Conservation (phyloP, 208 protist species). For the Trypanosoma cruzi region DNA sequence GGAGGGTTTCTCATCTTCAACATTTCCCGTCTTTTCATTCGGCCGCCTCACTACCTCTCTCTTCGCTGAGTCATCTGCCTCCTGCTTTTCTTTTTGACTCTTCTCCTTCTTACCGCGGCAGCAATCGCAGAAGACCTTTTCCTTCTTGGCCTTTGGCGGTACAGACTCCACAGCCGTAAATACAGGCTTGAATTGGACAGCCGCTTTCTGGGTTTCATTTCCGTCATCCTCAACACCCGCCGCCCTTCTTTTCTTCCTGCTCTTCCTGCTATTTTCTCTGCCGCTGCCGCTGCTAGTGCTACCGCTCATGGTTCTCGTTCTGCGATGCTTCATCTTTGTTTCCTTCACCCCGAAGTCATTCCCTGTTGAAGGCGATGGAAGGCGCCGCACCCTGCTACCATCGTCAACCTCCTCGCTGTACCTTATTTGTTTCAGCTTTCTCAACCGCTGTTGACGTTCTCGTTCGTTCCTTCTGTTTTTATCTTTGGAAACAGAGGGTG, state of each 20-base stretch:
- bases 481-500: conserved; percentile 9
- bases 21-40: conserved; percentile 13
- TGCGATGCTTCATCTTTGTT: not conserved
- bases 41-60: conserved; percentile 2
- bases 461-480: conserved; percentile 2
- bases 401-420: conserved; percentile 14
- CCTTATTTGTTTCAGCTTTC: conserved; percentile 34
- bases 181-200: not conserved
- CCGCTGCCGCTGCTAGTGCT: not conserved
- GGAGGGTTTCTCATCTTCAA: not conserved
- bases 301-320: not conserved
- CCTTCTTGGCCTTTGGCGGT: not conserved
- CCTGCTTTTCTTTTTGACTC: conserved; percentile 9
- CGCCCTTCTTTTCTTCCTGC: not conserved
- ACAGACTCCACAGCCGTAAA: not conserved
- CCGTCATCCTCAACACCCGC: not conserved
- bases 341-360: conserved; percentile 7
- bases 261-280: not conserved
- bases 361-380: not conserved
- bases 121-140: not conserved
- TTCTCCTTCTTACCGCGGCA: not conserved
- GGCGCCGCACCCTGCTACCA: conserved; percentile 13
- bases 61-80: conserved; percentile 16
- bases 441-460: conserved; percentile 33
- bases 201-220: not conserved